These are phyloP conservation scores for Hypsizygus marmoreus DNA, from an alignment of 768 basidiomycete species.

Conservation along the genomic window DNA sequence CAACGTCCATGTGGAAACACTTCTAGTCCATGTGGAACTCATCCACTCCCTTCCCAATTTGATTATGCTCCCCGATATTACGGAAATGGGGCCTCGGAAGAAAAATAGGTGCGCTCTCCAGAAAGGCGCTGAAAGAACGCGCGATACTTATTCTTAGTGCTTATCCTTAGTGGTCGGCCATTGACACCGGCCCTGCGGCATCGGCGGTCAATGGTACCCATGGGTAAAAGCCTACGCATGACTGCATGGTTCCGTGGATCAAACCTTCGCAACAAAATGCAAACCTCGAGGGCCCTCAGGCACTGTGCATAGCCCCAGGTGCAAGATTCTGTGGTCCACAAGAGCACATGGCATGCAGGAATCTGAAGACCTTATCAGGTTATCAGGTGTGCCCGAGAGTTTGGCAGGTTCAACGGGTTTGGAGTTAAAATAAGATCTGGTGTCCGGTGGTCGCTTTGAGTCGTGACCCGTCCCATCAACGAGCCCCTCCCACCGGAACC, in stretches of 20 bases:
- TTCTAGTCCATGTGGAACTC: slow-evolving; percentile 5
- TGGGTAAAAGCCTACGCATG: too few species aligned
- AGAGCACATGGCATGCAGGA: slow-evolving; percentile 6
- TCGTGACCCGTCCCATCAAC: slow-evolving; percentile 3
- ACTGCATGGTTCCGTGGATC: too few species aligned
- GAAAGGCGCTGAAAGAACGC: too few species aligned
- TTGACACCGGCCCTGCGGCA: too few species aligned
- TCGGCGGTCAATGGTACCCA: too few species aligned
- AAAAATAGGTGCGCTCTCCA: too few species aligned
- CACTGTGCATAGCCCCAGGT: not conserved
- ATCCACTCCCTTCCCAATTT: too few species aligned
- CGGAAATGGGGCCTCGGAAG: too few species aligned
- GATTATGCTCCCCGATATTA: too few species aligned
- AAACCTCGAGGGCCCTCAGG: not conserved
- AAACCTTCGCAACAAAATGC: slow-evolving; percentile 5
- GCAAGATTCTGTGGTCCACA: slow-evolving; percentile 1
- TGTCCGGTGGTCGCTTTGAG: not conserved
- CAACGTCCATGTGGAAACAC: slow-evolving; percentile 4
- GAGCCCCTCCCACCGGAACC: not conserved
- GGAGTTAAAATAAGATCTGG: slow-evolving; percentile 2
- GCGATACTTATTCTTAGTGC: too few species aligned
- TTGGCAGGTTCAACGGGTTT: too few species aligned
- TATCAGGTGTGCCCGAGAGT: not conserved
- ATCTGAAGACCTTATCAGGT: slow-evolving; percentile 1
- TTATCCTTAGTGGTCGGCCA: too few species aligned